Percentiles rank a stretch among this genome's conserved stretches.
phyloP scores from a whole-genome alignment of 495 filamentous ascomycete species.

The Tuber aestivum region DNA sequence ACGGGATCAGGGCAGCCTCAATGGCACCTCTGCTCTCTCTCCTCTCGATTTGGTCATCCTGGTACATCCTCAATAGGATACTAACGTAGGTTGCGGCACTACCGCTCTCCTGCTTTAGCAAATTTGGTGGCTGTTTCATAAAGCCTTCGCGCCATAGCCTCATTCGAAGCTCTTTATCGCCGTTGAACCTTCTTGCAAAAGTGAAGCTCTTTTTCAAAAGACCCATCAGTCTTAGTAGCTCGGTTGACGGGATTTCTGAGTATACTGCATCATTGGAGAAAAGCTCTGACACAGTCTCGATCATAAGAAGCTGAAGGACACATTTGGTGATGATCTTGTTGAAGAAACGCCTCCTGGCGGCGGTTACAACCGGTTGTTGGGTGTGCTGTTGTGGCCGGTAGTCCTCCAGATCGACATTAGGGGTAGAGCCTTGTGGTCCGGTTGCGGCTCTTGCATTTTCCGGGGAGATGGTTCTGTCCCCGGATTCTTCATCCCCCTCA shows the following conservation, averaged over 20 bases:
- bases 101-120: conserved; percentile 96
- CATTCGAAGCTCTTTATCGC: conserved; percentile 91
- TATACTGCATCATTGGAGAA: conserved; percentile 98
- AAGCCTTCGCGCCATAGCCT: conserved; percentile 93
- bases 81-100: conserved; percentile 87
- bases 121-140: conserved; percentile 98
- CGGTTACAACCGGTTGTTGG: conserved; percentile 86
- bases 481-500: conserved; percentile 30
- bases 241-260: conserved; percentile 76
- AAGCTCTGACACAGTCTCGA: conserved; percentile 96
- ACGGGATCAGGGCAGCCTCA: conserved; percentile 84
- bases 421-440: conserved; percentile 29
- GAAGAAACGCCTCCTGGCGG: conserved; percentile 90
- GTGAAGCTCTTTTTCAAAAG: conserved; percentile 89
- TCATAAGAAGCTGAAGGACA: conserved; percentile 95
- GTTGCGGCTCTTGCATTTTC: conserved; percentile 41
- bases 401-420: conserved; percentile 67
- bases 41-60: conserved; percentile 76
- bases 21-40: conserved; percentile 70
- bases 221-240: conserved; percentile 86
- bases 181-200: conserved; percentile 95
- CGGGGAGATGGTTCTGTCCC: conserved; percentile 33
- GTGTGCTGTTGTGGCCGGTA: conserved; percentile 71
- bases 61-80: conserved; percentile 95
- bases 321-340: conserved; percentile 99